These are phyloP conservation scores for Medicago arabica DNA, from an alignment of 306 rosid genomes.

Conservation along the genomic window DNA sequence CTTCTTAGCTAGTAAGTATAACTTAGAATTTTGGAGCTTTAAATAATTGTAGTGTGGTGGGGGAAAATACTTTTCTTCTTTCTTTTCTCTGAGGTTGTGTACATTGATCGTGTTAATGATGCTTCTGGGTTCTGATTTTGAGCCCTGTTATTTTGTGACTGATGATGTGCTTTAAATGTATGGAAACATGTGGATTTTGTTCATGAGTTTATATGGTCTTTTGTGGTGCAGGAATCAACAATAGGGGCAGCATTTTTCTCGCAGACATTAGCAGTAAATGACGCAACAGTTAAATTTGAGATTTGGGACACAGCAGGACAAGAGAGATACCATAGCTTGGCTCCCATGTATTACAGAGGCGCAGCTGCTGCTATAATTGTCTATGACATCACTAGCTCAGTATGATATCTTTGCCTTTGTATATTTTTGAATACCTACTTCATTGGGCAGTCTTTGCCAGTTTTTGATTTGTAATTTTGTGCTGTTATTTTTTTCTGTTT, in stretches of 20 bases:
- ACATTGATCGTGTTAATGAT: neutral
- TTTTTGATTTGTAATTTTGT: constrained; percentile 9
- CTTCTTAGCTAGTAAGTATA: neutral
- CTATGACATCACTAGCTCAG: constrained; percentile 64
- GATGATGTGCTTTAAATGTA: constrained; percentile 3
- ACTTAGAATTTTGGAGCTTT: constrained; percentile 17
- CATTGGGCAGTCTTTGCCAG: constrained; percentile 8
- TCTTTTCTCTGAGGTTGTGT: constrained; percentile 4
- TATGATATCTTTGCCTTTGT: constrained; percentile 44
- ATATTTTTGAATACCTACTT: constrained; percentile 28
- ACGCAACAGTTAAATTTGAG: constrained; percentile 64
- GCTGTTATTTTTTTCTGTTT: constrained; percentile 17
- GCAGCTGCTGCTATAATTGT: constrained; percentile 74
- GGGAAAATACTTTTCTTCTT: neutral
- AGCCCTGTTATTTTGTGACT: constrained; percentile 32
- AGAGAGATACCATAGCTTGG: constrained; percentile 72
- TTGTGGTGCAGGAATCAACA: constrained; percentile 61
- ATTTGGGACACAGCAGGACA: constrained; percentile 75
- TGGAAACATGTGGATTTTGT: constrained; percentile 5
- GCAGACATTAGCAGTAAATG: constrained; percentile 67
- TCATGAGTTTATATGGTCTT: constrained; percentile 37
- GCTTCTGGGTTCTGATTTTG: constrained; percentile 38
- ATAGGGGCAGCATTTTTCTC: constrained; percentile 74
- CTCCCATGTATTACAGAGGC: constrained; percentile 77
- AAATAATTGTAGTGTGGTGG: constrained; percentile 10